These are phyloP conservation scores for Tagetes erecta DNA, from an alignment of 129 eudicot genomes.

Conservation along the genomic window DNA sequence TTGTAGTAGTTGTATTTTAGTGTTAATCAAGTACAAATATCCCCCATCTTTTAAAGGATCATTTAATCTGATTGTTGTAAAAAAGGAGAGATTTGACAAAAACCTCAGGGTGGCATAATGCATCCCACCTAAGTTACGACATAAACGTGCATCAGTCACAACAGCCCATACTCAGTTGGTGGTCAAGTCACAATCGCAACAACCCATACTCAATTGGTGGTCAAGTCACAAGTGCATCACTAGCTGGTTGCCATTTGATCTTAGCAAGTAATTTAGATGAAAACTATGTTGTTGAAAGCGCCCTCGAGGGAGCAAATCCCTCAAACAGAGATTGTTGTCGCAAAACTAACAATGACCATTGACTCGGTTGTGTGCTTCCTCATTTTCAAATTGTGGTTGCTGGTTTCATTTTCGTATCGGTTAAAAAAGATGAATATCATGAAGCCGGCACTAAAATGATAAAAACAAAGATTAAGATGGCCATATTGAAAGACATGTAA, in stretches of 20 bases:
- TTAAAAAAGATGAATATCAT: too few relatives aligned
- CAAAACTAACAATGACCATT: too few relatives aligned
- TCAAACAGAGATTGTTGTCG: too few relatives aligned
- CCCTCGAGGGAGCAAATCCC: slow-evolving; percentile 36
- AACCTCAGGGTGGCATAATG: background rate
- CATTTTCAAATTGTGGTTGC: too few relatives aligned
- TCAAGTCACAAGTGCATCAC: background rate
- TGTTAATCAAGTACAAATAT: background rate
- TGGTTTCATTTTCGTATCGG: too few relatives aligned
- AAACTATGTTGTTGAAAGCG: background rate
- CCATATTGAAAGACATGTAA: too few relatives aligned
- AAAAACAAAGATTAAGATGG: too few relatives aligned
- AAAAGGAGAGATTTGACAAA: background rate
- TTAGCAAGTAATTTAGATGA: background rate
- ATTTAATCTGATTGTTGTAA: background rate
- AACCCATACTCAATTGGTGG: background rate
- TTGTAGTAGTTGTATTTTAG: background rate
- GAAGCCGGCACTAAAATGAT: too few relatives aligned
- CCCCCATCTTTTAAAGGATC: background rate
- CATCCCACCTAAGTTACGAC: background rate
- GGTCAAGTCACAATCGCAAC: background rate
- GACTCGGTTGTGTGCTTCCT: too few relatives aligned
- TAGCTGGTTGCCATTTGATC: background rate
- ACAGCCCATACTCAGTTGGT: background rate
- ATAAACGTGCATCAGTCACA: background rate